Base-by-base conservation (phyloP, 345 rosid species). In the Atalantia buxifolia region DNA sequence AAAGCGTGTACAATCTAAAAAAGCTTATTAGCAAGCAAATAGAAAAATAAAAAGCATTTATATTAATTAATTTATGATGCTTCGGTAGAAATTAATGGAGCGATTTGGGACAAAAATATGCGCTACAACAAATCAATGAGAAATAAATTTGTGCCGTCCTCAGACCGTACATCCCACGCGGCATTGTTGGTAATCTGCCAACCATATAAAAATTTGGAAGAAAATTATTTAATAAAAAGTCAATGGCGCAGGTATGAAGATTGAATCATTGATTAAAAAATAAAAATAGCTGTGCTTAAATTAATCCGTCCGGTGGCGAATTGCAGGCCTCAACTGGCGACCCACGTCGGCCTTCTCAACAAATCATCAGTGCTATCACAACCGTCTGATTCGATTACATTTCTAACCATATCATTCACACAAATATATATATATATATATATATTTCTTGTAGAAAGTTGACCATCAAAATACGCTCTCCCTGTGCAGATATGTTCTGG, bases 301-400 rank as follows among this genome's bases (percentile, higher is more conserved):
- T 57, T 12, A 59, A 55, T 55, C 38, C 62, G 31, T 30, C 18
- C 31, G 75, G 64, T 31, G 0, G 62, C 7, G 21, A 12, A 72
- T 83, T 86, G 86, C 79, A 69, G 72, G 72, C 88, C 88, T 76
- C 79, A 75, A 50, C 68, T 80, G 67, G 68, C 84, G 85, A 71
- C 79, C 82, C 77, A 42, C 42, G 13, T 9, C 45, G 71, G 28
- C 40, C 5, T n/a, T 8, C 42, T 8, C 9, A 8, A 8, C 1
- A 7, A 27, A 21, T 31, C n/a, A 28, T n/a, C 64, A 22, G 6
- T 5, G 22, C 38, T 42, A 42, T 62, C 22, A 30, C 18, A 40
- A 24, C 70, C 62, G 65, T 28, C 30, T 21, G 69, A 42, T 63
- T 75, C 9, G 77, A 61, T 60, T 33, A 40, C 9, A 36, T 74